phyloP scores from a whole-genome alignment of 768 basidiomycete species.

The Russula vinacea region DNA sequence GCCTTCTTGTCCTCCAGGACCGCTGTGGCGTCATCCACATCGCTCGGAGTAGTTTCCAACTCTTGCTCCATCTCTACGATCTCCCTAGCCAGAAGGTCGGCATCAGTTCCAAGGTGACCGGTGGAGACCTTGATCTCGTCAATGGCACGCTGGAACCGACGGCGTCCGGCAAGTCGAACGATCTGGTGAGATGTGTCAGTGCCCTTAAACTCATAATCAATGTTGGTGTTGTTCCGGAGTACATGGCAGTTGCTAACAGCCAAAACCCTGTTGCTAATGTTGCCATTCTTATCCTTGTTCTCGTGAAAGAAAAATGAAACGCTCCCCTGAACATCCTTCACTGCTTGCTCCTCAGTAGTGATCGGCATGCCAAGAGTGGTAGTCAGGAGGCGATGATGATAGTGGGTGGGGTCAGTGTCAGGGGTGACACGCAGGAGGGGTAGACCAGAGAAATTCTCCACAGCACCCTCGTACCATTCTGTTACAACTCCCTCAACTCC shows the following conservation, averaged over 20 bases:
- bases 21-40: background rate
- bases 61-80: background rate
- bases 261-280: conserved; percentile 33
- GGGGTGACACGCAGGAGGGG: background rate
- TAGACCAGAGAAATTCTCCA: background rate
- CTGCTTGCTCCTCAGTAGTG: background rate
- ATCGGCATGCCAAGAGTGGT: background rate
- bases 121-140: background rate
- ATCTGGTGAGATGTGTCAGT: background rate
- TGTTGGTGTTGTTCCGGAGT: conserved; percentile 32
- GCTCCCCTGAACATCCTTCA: conserved; percentile 8
- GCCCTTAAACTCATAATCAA: conserved; percentile 17
- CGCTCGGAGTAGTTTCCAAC: background rate
- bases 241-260: conserved; percentile 37
- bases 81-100: background rate
- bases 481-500: background rate
- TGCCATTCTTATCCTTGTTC: conserved; percentile 28
- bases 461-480: conserved; percentile 6
- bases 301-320: conserved; percentile 1
- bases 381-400: background rate
- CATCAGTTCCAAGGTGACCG: background rate
- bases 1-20: background rate
- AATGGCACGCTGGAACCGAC: background rate
- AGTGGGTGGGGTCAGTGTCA: conserved; percentile 1
- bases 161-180: background rate